Percentiles rank a stretch among this genome's conserved stretches.
These are phyloP conservation scores for Pythium brassicae DNA, from an alignment of 352 stramenopile species.

Conservation along the genomic window DNA sequence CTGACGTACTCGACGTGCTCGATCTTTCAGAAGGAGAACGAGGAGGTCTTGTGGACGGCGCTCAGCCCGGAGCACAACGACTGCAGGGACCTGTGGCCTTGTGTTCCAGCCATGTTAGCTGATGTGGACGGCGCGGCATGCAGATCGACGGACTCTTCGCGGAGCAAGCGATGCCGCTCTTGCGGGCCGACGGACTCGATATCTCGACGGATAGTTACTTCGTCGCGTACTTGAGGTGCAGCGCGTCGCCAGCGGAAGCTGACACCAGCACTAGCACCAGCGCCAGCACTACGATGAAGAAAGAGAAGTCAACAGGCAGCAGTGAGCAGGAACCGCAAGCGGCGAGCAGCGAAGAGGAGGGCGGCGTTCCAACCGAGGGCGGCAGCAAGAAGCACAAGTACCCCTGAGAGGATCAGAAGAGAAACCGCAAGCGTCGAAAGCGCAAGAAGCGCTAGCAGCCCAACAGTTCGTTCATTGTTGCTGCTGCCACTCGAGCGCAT, in stretches of 20 bases:
- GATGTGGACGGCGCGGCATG: slow-evolving; percentile 74
- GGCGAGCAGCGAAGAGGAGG: neutral
- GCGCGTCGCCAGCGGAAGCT: slow-evolving; percentile 6
- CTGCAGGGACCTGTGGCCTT: slow-evolving; percentile 38
- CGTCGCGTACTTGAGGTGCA: slow-evolving; percentile 92
- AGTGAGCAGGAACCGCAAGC: neutral
- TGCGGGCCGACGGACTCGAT: slow-evolving; percentile 89
- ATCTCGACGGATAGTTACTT: slow-evolving; percentile 97
- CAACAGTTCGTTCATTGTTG: slow-evolving; percentile 1
- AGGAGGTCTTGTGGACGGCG: slow-evolving; percentile 90
- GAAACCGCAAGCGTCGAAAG: slow-evolving; percentile 74
- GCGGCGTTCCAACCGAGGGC: neutral
- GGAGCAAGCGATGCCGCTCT: slow-evolving; percentile 74
- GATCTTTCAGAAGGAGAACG: slow-evolving; percentile 95
- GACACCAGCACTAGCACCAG: neutral
- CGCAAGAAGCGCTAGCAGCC: slow-evolving; percentile 49
- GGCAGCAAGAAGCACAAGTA: slow-evolving; percentile 54
- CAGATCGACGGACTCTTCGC: slow-evolving; percentile 46
- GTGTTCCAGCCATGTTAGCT: slow-evolving; percentile 57
- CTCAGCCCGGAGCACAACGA: slow-evolving; percentile 70
- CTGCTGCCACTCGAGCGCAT: neutral
- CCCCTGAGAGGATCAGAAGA: slow-evolving; percentile 54
- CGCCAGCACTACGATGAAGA: neutral
- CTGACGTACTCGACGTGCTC: slow-evolving; percentile 98
- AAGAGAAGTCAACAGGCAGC: neutral